phyloP scores from a whole-genome alignment of 768 basidiomycete genomes.

The Leccinum longicurvipes region DNA sequence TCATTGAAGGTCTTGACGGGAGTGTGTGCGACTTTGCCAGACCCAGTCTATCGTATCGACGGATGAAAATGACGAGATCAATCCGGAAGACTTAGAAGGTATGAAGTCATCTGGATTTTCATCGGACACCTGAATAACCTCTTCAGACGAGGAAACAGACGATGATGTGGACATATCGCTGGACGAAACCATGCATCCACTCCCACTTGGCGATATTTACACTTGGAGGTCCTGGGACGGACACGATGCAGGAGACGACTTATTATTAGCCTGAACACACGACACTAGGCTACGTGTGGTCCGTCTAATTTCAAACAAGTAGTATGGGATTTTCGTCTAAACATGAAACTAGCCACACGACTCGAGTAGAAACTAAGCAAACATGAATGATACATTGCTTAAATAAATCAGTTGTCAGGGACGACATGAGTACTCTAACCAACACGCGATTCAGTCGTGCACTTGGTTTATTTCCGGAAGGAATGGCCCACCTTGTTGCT shows the following conservation, averaged over 20 bases:
- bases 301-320: background rate
- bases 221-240: background rate
- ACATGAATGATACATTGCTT: background rate
- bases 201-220: background rate
- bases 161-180: too few species aligned
- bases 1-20: constrained; percentile 89
- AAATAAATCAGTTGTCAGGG: constrained; percentile 17
- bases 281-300: background rate
- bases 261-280: too few species aligned
- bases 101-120: background rate
- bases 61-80: background rate
- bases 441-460: background rate
- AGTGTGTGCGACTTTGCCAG: constrained; percentile 66
- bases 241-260: background rate
- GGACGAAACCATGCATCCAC: too few species aligned
- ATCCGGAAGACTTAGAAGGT: background rate
- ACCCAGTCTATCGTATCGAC: background rate
- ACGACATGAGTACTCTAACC: constrained; percentile 20
- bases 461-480: background rate
- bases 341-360: background rate
- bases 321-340: background rate
- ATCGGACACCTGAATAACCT: too few species aligned
- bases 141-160: too few species aligned
- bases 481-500: constrained; percentile 29
- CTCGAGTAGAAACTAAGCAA: background rate